Evolutionary conservation across 441 rosid genomes (phyloP).

Genomic region (Pelargonium exstipulatum): DNA sequence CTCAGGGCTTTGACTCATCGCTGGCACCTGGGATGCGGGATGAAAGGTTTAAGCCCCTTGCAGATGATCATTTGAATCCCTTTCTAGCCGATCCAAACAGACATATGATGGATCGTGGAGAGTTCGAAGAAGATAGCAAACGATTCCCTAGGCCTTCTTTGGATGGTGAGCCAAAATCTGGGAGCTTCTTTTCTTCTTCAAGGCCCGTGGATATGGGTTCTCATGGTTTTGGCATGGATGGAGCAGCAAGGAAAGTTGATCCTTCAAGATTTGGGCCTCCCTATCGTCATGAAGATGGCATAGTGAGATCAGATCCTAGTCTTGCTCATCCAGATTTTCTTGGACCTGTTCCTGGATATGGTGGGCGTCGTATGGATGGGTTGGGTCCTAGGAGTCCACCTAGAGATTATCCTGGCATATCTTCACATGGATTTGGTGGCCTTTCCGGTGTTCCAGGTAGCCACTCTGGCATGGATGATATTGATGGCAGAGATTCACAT

Average conservation of each 20-base stretch:
- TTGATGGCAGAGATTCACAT: conserved; percentile 37
- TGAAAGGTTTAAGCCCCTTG: conserved; percentile 36
- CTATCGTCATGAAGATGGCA: conserved; percentile 32
- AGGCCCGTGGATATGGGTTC: conserved; percentile 41
- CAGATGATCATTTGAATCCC: conserved; percentile 33
- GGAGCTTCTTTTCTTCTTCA: conserved; percentile 32
- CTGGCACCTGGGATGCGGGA: conserved; percentile 26
- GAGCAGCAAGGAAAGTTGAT: conserved; percentile 31
- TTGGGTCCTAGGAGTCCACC: conserved; percentile 48
- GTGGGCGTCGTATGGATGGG: conserved; percentile 37
- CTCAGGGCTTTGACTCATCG: conserved; percentile 29
- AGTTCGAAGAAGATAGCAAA: conserved; percentile 43
- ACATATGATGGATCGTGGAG: conserved; percentile 32
- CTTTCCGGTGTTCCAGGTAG: conserved; percentile 28
- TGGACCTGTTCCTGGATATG: conserved; percentile 40
- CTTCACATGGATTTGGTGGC: conserved; percentile 37
- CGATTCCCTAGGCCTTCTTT: conserved; percentile 40
- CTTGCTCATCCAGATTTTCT: conserved; percentile 32
- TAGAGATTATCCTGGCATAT: conserved; percentile 40
- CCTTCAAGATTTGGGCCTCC: conserved; percentile 47
- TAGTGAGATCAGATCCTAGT: conserved; percentile 35
- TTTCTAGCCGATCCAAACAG: conserved; percentile 33
- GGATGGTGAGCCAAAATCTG: conserved; percentile 36
- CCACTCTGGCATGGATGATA: conserved; percentile 30
- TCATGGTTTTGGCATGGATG: conserved; percentile 34